phyloP scores from a whole-genome alignment of 768 basidiomycete genomes.

The Rhodotorula toruloides region DNA sequence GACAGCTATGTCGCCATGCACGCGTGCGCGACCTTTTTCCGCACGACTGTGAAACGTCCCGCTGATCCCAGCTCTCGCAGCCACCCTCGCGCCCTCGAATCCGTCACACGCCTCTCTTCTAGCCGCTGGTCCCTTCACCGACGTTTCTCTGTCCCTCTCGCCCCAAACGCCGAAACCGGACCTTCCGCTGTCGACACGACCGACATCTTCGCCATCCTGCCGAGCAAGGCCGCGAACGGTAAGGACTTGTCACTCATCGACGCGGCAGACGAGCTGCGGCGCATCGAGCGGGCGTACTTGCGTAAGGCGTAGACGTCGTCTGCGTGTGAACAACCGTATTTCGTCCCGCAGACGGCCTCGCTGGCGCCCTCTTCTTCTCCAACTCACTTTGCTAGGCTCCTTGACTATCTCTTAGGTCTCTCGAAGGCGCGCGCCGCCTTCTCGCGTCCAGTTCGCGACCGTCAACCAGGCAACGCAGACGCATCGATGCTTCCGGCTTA shows the following conservation, averaged over 20 bases:
- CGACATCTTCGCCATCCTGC: conserved; percentile 12
- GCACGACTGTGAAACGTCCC: no score
- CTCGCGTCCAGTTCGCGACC: no score
- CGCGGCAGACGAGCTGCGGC: conserved; percentile 20
- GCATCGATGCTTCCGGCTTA: no score
- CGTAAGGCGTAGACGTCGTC: background rate
- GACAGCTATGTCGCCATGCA: background rate
- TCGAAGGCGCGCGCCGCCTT: no score
- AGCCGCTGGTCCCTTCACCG: conserved; percentile 11
- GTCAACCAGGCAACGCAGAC: no score
- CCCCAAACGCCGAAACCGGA: background rate
- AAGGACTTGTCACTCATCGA: conserved; percentile 16
- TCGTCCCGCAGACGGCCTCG: no score
- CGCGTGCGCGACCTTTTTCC: background rate
- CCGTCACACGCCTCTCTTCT: conserved; percentile 10
- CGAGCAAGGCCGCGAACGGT: background rate
- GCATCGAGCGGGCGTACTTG: conserved; percentile 3
- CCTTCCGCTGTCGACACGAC: background rate
- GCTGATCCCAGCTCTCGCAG: background rate
- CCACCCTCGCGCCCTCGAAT: conserved; percentile 6
- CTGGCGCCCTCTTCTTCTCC: no score
- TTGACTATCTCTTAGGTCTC: no score
- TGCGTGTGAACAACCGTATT: no score
- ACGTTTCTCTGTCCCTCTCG: background rate
- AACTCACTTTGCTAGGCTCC: no score